Evolutionary conservation across 2,329 filamentous ascomycete genomes (phyloP).

Genomic region (Exophiala phaeomuriformis): DNA sequence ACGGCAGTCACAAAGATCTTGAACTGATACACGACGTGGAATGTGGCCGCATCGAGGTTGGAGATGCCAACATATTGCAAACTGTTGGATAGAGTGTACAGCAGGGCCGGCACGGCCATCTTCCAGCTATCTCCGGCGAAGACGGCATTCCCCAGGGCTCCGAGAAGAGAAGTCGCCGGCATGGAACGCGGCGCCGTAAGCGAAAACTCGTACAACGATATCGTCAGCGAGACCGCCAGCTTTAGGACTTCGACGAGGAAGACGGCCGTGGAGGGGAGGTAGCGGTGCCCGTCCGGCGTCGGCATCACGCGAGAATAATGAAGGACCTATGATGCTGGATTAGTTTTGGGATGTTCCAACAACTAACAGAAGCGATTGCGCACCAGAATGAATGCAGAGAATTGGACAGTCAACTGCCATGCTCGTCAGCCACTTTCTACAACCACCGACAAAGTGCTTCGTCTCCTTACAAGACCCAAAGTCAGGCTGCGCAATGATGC

Average conservation of each 20-base stretch:
- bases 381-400: conserved; percentile 40
- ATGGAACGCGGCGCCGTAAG: conserved; percentile 68
- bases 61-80: conserved; percentile 86
- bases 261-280: conserved; percentile 88
- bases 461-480: conserved; percentile 36
- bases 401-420: conserved; percentile 38
- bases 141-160: conserved; percentile 69
- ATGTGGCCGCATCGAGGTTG: conserved; percentile 85
- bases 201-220: conserved; percentile 82
- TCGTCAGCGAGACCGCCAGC: conserved; percentile 73
- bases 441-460: not conserved
- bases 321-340: conserved; percentile 56
- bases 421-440: conserved; percentile 11
- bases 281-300: conserved; percentile 71
- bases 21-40: conserved; percentile 87
- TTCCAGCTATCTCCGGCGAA: conserved; percentile 94
- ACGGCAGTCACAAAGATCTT: conserved; percentile 89
- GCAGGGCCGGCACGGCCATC: conserved; percentile 73
- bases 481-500: conserved; percentile 32
- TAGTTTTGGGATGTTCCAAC: not conserved
- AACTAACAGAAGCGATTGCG: conserved; percentile 18
- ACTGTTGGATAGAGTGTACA: conserved; percentile 91
- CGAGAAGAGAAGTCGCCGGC: conserved; percentile 70
- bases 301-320: conserved; percentile 95
- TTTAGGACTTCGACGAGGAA: conserved; percentile 92